These are phyloP conservation scores for Cardiospermum halicacabum DNA, from an alignment of 345 rosid genomes.

Conservation along the genomic window DNA sequence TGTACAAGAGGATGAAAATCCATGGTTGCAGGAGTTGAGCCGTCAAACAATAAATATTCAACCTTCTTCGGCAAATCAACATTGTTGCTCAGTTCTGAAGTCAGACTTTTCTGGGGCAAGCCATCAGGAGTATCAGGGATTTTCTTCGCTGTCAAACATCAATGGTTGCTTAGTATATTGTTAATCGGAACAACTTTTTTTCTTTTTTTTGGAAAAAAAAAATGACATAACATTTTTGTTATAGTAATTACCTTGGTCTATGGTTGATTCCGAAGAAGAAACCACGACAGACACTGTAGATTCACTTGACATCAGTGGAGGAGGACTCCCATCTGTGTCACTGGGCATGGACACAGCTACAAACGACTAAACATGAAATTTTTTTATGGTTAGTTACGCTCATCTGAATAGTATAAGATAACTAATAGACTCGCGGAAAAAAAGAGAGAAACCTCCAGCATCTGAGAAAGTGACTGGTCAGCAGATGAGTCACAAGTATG, in stretches of 20 bases:
- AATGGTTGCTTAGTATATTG: neutral
- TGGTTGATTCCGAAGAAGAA: constrained; percentile 9
- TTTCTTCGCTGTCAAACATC: constrained; percentile 6
- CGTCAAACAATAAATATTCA: constrained; percentile 40
- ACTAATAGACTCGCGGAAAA: neutral
- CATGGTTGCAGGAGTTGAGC: constrained; percentile 60
- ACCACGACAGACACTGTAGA: constrained; percentile 17
- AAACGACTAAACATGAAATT: constrained; percentile 23
- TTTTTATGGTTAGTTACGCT: constrained; percentile 1
- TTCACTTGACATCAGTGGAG: constrained; percentile 18
- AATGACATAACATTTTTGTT: neutral
- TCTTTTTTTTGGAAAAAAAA: too few relatives aligned
- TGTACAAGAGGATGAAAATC: constrained; percentile 75
- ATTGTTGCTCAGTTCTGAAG: constrained; percentile 3
- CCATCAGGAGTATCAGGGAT: constrained; percentile 16
- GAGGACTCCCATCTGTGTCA: constrained; percentile 15
- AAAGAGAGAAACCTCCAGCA: neutral
- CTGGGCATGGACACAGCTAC: constrained; percentile 21
- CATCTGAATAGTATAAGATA: neutral
- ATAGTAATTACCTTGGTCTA: constrained; percentile 15
- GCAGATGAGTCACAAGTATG: constrained; percentile 30
- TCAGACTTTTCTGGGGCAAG: constrained; percentile 22
- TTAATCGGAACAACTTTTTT: neutral
- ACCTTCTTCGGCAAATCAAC: constrained; percentile 52
- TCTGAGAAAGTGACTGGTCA: constrained; percentile 4